Evolutionary conservation across 495 filamentous ascomycete genomes (phyloP).

Genomic region (Trichoderma erinaceum): DNA sequence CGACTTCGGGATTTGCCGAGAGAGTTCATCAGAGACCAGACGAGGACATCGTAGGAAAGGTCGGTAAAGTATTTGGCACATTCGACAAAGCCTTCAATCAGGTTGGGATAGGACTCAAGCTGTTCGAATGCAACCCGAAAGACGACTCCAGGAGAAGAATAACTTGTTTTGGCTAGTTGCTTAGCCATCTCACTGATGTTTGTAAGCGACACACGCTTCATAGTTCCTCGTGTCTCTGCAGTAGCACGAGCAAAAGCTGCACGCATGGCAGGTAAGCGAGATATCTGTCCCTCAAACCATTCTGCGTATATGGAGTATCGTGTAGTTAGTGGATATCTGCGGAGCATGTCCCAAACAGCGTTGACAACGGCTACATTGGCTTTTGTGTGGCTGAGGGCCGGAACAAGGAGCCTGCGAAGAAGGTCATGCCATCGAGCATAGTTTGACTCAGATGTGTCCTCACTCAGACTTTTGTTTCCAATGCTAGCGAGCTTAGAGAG

Average conservation of each 20-base stretch:
- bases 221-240: slow-evolving; percentile 68
- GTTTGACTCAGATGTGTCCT: slow-evolving; percentile 66
- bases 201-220: slow-evolving; percentile 79
- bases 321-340: slow-evolving; percentile 63
- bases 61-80: slow-evolving; percentile 90
- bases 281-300: slow-evolving; percentile 75
- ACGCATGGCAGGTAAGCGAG: slow-evolving; percentile 69
- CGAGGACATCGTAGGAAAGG: slow-evolving; percentile 86
- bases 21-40: slow-evolving; percentile 77
- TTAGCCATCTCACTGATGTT: slow-evolving; percentile 82
- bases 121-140: slow-evolving; percentile 80
- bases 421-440: slow-evolving; percentile 69
- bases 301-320: slow-evolving; percentile 90
- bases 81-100: slow-evolving; percentile 87
- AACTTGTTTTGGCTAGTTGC: slow-evolving; percentile 78
- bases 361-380: slow-evolving; percentile 76
- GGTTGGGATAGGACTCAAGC: slow-evolving; percentile 85
- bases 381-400: slow-evolving; percentile 75
- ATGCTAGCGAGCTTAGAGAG: slow-evolving; percentile 75
- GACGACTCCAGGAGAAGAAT: slow-evolving; percentile 82
- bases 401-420: slow-evolving; percentile 74
- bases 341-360: slow-evolving; percentile 76
- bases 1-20: slow-evolving; percentile 69
- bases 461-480: slow-evolving; percentile 62
- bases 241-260: slow-evolving; percentile 69